Evolutionary conservation across 2,329 filamentous ascomycete genomes (phyloP).

Genomic region (Coniella lustricola): DNA sequence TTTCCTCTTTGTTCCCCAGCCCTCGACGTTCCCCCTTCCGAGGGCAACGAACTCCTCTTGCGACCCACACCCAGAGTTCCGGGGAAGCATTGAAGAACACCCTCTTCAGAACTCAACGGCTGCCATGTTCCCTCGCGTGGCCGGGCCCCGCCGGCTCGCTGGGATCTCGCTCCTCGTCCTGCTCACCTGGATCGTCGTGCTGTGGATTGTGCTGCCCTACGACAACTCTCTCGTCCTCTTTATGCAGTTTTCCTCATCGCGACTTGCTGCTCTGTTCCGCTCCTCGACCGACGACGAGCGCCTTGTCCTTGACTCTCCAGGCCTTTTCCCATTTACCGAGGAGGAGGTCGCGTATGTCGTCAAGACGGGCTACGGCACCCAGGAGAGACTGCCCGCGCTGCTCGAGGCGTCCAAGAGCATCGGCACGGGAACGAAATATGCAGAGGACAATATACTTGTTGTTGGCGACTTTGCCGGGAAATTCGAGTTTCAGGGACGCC

Average conservation of each 20-base stretch:
- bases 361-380: conserved; percentile 51
- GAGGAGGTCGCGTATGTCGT: conserved; percentile 44
- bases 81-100: background rate
- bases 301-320: conserved; percentile 33
- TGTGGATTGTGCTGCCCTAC: conserved; percentile 23
- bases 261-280: conserved; percentile 24
- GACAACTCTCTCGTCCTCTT: conserved; percentile 23
- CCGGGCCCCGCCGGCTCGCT: conserved; percentile 12
- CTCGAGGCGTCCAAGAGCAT: conserved; percentile 36
- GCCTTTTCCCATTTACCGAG: conserved; percentile 36
- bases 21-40: too few relatives aligned
- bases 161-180: conserved; percentile 8
- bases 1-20: too few relatives aligned
- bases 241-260: conserved; percentile 21
- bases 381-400: conserved; percentile 38
- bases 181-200: conserved; percentile 16
- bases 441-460: conserved; percentile 37
- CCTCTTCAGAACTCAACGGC: too few relatives aligned
- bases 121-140: conserved; percentile 15
- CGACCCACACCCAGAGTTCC: background rate
- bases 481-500: conserved; percentile 20
- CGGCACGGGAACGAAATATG: conserved; percentile 24
- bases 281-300: conserved; percentile 28
- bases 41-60: background rate
- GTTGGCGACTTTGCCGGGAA: conserved; percentile 43